phyloP scores from a whole-genome alignment of 768 basidiomycete species.

The Kondoa subrosea region DNA sequence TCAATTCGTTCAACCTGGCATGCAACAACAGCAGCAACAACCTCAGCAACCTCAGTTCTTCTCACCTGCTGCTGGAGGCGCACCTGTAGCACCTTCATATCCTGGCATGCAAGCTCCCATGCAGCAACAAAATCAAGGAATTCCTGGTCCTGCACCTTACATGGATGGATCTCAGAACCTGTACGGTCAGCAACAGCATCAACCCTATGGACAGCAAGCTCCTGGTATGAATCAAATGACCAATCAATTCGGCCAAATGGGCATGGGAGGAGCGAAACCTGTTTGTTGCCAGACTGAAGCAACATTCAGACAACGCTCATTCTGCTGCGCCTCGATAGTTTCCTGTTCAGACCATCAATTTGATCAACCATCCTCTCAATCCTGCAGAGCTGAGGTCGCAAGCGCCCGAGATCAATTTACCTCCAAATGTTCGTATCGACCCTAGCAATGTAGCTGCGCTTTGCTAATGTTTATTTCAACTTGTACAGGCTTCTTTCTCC shows the following conservation, averaged over 20 bases:
- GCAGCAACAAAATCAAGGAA: slow-evolving; percentile 40
- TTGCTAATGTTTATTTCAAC: slow-evolving; percentile 18
- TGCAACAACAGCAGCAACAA: neutral
- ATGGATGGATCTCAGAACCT: slow-evolving; percentile 32
- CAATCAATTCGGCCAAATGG: slow-evolving; percentile 80
- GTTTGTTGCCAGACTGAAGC: neutral
- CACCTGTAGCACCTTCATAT: neutral
- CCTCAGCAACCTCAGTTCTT: slow-evolving; percentile 30
- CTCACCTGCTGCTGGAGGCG: slow-evolving; percentile 20
- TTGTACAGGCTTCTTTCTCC: slow-evolving; percentile 46
- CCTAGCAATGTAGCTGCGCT: slow-evolving; percentile 12
- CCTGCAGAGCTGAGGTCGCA: slow-evolving; percentile 62
- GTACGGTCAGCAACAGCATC: slow-evolving; percentile 27
- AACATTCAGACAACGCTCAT: neutral
- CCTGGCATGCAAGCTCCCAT: slow-evolving; percentile 38
- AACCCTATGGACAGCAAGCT: slow-evolving; percentile 24
- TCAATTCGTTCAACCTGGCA: neutral
- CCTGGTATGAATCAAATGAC: slow-evolving; percentile 45
- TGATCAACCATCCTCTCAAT: slow-evolving; percentile 82
- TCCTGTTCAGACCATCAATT: slow-evolving; percentile 68
- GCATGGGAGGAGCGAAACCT: slow-evolving; percentile 39
- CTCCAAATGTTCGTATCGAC: slow-evolving; percentile 43
- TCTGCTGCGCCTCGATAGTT: slow-evolving; percentile 36
- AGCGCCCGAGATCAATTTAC: slow-evolving; percentile 78
- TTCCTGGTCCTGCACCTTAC: slow-evolving; percentile 23